Percentiles rank a stretch among this genome's conserved stretches.
Conservation (phyloP, 108 stramenopile genomes). For the Nitzschia palea region DNA sequence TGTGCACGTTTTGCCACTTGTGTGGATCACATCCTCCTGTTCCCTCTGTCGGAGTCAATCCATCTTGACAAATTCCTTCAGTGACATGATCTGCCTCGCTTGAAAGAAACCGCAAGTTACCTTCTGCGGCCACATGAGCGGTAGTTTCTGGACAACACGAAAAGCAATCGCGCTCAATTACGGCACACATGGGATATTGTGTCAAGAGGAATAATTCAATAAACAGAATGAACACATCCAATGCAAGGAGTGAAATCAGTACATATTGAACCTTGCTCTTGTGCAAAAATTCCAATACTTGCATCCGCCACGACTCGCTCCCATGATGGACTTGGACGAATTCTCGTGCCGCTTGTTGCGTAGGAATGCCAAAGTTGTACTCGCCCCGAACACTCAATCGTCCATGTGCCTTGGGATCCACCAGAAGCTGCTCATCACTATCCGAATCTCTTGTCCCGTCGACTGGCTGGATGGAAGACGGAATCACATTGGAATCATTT, state of each 20-base stretch:
- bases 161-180: conserved; percentile 54
- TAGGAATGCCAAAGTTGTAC: conserved; percentile 34
- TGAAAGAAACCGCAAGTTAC: not conserved
- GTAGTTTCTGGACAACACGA: conserved; percentile 44
- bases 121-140: not conserved
- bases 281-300: conserved; percentile 40
- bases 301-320: conserved; percentile 34
- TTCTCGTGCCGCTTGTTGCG: conserved; percentile 5
- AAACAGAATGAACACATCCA: conserved; percentile 59
- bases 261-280: conserved; percentile 24
- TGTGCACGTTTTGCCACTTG: conserved; percentile 41
- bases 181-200: conserved; percentile 41
- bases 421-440: no score
- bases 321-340: conserved; percentile 37
- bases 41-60: conserved; percentile 2
- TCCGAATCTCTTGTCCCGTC: no score
- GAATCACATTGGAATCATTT: no score
- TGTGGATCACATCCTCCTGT: conserved; percentile 40
- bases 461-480: no score
- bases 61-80: conserved; percentile 19
- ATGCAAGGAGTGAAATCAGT: conserved; percentile 43
- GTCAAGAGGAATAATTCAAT: conserved; percentile 44
- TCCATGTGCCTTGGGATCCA: no score
- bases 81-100: conserved; percentile 4
- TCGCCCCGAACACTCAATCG: not conserved